Percentiles rank a stretch among this genome's conserved stretches.
phyloP scores from a whole-genome alignment of 2,329 filamentous ascomycete species.

The Coniochaeta hoffmannii region DNA sequence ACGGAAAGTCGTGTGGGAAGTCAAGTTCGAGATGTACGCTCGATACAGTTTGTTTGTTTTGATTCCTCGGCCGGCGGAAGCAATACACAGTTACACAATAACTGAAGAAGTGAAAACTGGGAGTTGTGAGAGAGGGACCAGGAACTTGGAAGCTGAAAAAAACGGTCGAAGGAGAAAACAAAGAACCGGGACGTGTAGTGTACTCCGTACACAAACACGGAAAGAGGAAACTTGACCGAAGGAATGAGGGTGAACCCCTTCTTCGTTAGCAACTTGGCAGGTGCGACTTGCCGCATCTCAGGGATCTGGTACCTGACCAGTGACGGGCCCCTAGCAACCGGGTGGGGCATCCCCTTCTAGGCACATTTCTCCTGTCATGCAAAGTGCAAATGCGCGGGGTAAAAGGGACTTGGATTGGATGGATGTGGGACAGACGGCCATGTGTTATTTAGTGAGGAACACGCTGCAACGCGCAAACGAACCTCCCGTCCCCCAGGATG shows the following conservation, averaged over 20 bases:
- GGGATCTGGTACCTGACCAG: not conserved
- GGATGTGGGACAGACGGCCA: too few species aligned
- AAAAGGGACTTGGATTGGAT: too few species aligned
- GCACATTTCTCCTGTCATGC: not conserved
- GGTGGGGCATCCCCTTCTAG: not conserved
- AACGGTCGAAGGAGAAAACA: not conserved
- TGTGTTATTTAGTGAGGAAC: too few species aligned
- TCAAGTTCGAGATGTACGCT: not conserved
- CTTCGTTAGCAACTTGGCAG: not conserved
- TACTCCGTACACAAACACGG: not conserved
- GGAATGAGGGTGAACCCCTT: slow-evolving; percentile 1
- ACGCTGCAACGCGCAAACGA: too few species aligned
- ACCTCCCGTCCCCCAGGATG: too few species aligned
- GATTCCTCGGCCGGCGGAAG: slow-evolving; percentile 1
- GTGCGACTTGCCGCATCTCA: slow-evolving; percentile 1
- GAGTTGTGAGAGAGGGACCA: not conserved
- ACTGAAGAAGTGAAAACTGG: too few species aligned
- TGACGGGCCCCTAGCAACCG: not conserved
- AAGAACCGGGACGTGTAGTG: too few species aligned
- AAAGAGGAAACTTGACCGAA: not conserved
- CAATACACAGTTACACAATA: not conserved
- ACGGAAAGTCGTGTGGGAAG: not conserved
- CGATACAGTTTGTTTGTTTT: not conserved
- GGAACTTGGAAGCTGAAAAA: not conserved
- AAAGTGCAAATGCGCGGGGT: too few species aligned